Evolutionary conservation across 768 basidiomycete species (phyloP).

Genomic region (Pholiota conissans): DNA sequence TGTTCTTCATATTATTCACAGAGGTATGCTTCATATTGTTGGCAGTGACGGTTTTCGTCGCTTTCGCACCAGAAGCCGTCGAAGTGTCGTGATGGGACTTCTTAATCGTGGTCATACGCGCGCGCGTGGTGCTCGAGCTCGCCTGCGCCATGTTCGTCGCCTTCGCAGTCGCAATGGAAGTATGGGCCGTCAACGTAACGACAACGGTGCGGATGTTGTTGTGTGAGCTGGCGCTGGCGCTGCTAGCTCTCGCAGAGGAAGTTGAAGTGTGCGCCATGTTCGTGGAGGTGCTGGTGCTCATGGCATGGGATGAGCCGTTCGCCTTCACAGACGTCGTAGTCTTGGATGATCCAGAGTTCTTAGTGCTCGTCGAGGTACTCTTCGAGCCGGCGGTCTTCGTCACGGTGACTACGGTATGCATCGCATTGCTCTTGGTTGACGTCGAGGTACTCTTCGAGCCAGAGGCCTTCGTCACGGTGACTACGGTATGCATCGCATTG

Average conservation of each 20-base stretch:
- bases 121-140: neutral
- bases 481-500: too few species aligned
- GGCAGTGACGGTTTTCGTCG: neutral
- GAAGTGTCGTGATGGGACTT: neutral
- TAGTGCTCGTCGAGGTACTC: too few species aligned
- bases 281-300: too few species aligned
- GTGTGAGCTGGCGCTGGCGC: neutral
- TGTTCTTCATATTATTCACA: too few species aligned
- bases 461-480: too few species aligned
- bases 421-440: too few species aligned
- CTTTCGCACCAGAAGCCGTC: too few species aligned
- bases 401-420: too few species aligned
- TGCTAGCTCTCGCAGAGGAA: neutral
- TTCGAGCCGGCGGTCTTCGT: too few species aligned
- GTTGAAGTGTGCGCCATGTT: neutral
- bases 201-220: neutral
- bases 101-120: neutral
- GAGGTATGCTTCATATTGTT: too few species aligned
- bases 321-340: neutral
- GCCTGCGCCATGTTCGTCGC: neutral
- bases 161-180: neutral
- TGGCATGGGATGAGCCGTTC: neutral
- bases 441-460: too few species aligned
- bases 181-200: neutral
- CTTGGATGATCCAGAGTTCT: too few species aligned